phyloP scores from a whole-genome alignment of 2,329 filamentous ascomycete species.

The Monilinia fructigena region DNA sequence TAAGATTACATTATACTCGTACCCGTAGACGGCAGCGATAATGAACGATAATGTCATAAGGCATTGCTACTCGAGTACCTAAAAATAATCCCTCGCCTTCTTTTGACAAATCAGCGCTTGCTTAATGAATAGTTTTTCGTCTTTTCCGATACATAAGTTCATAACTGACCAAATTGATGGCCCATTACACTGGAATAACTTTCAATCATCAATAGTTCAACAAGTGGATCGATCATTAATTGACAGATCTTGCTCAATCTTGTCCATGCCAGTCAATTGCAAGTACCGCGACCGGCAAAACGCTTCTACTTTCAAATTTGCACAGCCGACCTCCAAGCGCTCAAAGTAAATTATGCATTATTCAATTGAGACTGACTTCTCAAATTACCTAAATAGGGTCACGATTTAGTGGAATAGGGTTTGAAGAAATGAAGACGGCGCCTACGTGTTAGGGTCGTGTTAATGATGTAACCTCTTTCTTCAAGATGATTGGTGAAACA shows the following conservation, averaged over 20 bases:
- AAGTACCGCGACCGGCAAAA: conserved; percentile 27
- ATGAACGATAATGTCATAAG: not conserved
- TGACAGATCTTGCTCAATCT: not conserved
- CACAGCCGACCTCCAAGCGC: conserved; percentile 36
- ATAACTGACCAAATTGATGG: conserved; percentile 14
- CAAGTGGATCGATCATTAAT: conserved; percentile 16
- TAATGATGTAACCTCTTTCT: conserved; percentile 24
- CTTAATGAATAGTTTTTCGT: conserved; percentile 28
- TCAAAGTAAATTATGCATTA: conserved; percentile 13
- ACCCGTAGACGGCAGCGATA: not conserved
- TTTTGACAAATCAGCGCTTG: conserved; percentile 32
- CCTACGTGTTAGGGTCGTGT: conserved; percentile 39
- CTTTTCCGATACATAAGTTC: not conserved
- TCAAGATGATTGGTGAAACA: conserved; percentile 29
- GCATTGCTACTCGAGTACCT: not conserved
- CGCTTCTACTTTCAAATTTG: conserved; percentile 30
- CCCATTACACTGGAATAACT: not conserved
- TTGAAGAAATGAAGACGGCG: conserved; percentile 26
- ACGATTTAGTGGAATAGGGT: not conserved
- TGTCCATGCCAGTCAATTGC: not conserved
- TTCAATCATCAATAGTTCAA: conserved; percentile 1
- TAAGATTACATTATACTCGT: not conserved
- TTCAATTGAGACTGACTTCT: conserved; percentile 7
- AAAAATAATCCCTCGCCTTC: conserved; percentile 1
- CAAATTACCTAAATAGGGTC: conserved; percentile 1